A percentile compares a stretch with the other conserved stretches of the same genome.
Evolutionary conservation across 2,329 filamentous ascomycete genomes (phyloP).

Genomic region (Alternaria arbusti): DNA sequence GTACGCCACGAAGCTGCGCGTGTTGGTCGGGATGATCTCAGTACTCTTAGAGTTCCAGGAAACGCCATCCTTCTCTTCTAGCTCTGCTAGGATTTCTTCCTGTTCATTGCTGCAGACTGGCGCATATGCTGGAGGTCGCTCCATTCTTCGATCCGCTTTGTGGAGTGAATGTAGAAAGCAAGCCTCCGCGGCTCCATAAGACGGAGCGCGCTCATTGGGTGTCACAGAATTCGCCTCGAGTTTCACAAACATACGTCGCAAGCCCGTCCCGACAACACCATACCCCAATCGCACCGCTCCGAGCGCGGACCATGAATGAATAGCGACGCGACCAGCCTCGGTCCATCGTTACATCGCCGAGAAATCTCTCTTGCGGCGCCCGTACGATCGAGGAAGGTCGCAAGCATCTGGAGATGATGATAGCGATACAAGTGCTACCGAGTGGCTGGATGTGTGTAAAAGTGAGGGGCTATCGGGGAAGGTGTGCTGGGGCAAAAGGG

Average conservation of each 20-base stretch:
- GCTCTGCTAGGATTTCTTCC: constrained; percentile 16
- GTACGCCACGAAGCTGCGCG: constrained; percentile 32
- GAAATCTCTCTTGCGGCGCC: constrained; percentile 6
- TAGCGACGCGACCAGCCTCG: constrained; percentile 15
- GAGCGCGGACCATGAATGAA: constrained; percentile 37
- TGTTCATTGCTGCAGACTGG: constrained; percentile 35
- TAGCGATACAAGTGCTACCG: constrained; percentile 32
- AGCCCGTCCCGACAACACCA: constrained; percentile 7
- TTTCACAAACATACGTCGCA: constrained; percentile 14
- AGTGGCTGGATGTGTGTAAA: constrained; percentile 16
- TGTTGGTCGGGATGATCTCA: constrained; percentile 36
- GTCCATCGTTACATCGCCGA: constrained; percentile 18
- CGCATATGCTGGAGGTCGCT: constrained; percentile 32
- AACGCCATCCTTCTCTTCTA: constrained; percentile 31
- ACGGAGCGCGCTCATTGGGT: constrained; percentile 1
- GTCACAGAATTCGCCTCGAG: constrained; percentile 11
- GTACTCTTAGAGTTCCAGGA: constrained; percentile 33
- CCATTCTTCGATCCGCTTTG: constrained; percentile 22
- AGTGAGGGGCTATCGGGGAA: constrained; percentile 25
- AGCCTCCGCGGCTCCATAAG: constrained; percentile 2
- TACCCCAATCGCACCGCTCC: constrained; percentile 13
- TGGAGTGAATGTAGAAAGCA: constrained; percentile 1
- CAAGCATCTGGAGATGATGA: constrained; percentile 22
- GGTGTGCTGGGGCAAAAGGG: constrained; percentile 18
- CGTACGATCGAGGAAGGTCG: constrained; percentile 34